phyloP scores from a whole-genome alignment of 495 filamentous ascomycete species.

The Penicillium diatomitis region DNA sequence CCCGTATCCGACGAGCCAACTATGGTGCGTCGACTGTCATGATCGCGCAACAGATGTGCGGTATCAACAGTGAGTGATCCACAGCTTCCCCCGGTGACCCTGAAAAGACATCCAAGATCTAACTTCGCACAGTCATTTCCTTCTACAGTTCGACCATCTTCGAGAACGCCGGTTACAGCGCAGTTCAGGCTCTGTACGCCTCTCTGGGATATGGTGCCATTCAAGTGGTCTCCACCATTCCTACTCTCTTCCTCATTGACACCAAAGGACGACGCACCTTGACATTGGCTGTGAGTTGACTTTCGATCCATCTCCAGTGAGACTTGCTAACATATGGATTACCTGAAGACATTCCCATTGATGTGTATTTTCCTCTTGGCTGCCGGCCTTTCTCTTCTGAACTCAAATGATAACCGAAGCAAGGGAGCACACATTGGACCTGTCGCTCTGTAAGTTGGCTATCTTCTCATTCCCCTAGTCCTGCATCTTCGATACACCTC shows the following conservation, averaged over 20 bases:
- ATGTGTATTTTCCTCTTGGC: conserved; percentile 66
- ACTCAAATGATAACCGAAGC: conserved; percentile 11
- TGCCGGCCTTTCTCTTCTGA: conserved; percentile 51
- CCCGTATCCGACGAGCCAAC: conserved; percentile 53
- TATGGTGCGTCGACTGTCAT: conserved; percentile 56
- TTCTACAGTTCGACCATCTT: conserved; percentile 75
- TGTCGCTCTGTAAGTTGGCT: conserved; percentile 19
- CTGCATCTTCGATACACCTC: too few species aligned
- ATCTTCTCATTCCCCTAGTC: background rate
- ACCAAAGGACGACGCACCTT: conserved; percentile 69
- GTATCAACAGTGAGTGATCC: conserved; percentile 36
- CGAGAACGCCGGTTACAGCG: conserved; percentile 44
- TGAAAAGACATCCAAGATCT: background rate
- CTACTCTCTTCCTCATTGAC: conserved; percentile 60
- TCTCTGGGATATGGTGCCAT: conserved; percentile 51
- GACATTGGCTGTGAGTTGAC: conserved; percentile 21
- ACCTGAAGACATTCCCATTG: conserved; percentile 67
- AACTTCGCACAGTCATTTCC: conserved; percentile 49
- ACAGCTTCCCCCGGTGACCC: background rate
- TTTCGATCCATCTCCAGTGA: background rate
- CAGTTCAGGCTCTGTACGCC: conserved; percentile 56
- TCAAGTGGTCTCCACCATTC: conserved; percentile 65
- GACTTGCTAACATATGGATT: conserved; percentile 25
- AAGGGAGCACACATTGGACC: conserved; percentile 14
- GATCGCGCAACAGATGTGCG: conserved; percentile 43